Base-by-base conservation (phyloP, 495 filamentous ascomycete genomes). In the Aspergillus nanangensis region DNA sequence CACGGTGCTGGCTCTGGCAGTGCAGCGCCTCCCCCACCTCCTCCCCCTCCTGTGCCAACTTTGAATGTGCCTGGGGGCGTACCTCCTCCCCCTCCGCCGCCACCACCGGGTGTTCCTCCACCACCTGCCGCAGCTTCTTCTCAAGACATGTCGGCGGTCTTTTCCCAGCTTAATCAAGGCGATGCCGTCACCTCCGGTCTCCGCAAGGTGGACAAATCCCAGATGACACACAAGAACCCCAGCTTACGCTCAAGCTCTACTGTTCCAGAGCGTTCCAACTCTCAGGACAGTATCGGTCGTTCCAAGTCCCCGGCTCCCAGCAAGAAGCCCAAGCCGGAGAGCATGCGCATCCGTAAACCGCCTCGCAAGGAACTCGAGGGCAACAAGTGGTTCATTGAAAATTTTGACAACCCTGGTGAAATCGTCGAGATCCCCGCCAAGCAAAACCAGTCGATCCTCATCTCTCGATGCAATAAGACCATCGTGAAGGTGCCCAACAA, bases 141-240 rank as follows among this genome's bases (percentile, higher is more conserved):
- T 10, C 58, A 75, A 15, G 87, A 90, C 34, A 83, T 95, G 68
- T 75, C 78, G 32, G 86, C 90, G 34, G 89, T 99, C 0, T 96
- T 99, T 62, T 82, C 80, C 44, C 82, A 96, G 49, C 75, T 99
- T 49, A 97, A 95, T 65, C 83, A 87, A 55, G 93, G 93, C 42
- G 83, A 87, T 49, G 68, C 75, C 18, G 87, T 99, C 50, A 99
- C 93, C 11, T 80, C 84, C 44, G 82, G 88, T 29, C 77, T 99
- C 13, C 81, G 85, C 43, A 99, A 95, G 71, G 93, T 99, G 21
- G 90, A 95, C 67, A 88, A 83, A 56, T 89, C 84, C 17, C 69
- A 96, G 58, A 95, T 96, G 90, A 97, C 93, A 37, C 93, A 99
- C 73, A 97, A 96, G 73, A 99, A 99, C 69, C 93, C 94, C n/a